Base-by-base conservation (phyloP, 768 basidiomycete species). In the Russula earlei region DNA sequence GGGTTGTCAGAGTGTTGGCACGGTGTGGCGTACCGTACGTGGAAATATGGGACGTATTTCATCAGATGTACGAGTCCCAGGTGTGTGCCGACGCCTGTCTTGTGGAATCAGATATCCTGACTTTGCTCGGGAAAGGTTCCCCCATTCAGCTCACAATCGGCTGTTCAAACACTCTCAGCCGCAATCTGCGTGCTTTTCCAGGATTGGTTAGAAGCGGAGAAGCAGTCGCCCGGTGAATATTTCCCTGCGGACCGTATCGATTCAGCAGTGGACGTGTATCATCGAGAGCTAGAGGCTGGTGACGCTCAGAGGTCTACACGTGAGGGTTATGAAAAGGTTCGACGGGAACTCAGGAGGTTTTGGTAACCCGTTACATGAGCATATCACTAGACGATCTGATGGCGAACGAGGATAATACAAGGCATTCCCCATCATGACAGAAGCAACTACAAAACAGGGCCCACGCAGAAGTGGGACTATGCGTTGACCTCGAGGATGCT, bases 31-130 rank as follows among this genome's bases (percentile, higher is more conserved):
- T 94, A 22, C 85, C 89, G 9, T 85, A 81, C 62, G 74, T 78
- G 34, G 88, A 92, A 55, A 77, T 94, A 51, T 95, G 91, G 81
- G 85, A 90, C 62, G 80, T 86, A 20, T 76, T 91, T 60, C 85
- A 90, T 62, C 85, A 85, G 66, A 85, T 91, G 79, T 88, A 89
- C 59, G 61, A 62, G 20, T 62, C 61, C 3, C 62, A 90, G 85
- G 78, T 90, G 24, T 83, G 61, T 46, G 34, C 5, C 15, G 36
- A 11, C 27, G 10, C 5, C 10, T 5, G 20, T n/a, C 38, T 17
- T 38, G 37, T 15, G 19, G n/a, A 29, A 40, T 25, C 24, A 8
- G 25, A 20, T n/a, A n/a, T 49, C 56, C 49, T 44, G 29, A 44
- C 33, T 41, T 33, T 9, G 22, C 46, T 52, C 31, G 5, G 0